Base-by-base conservation (phyloP, 2,329 filamentous ascomycete species). In the Colletotrichum sp. region DNA sequence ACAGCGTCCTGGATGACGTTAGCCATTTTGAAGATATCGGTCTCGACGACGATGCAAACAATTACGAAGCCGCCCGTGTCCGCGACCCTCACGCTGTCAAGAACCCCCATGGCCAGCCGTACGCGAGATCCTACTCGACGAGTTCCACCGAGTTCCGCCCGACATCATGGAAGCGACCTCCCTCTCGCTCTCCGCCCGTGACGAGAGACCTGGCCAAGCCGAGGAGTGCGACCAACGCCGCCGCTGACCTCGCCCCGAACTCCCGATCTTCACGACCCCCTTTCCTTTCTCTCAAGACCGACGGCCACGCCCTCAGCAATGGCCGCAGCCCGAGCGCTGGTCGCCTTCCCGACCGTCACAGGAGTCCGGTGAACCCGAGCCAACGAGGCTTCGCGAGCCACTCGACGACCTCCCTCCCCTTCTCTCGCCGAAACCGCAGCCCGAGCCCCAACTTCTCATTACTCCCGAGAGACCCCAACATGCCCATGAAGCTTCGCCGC, bases 21-120 rank as follows among this genome's bases (percentile, higher is more conserved):
- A 93, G 92, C 78, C 93, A 98, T 83, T 98, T 98, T 81, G 96
- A 99, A 83, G 96, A 98, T 78, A 98, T 98, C 83, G 95, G 94
- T 14, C 91, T 99, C 34, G 94, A 96, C 80, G 93, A 96, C 77
- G 88, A 89, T 48, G 78, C 82, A 68, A 79, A 84, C 18, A 73
- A 81, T 26, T 82, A 81, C 36, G 82, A 84, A 65, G 70, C 74
- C 14, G 63, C 74, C 55, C 75, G 68, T 61, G 80, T 84, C 32
- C 82, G 83, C 63, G 80, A 84, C 63, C 73, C 83, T 18, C 83
- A 84, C 71, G 36, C 64, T 68, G 39, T 79, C n/a, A 79, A 79
- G 16, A 76, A 80, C 14, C 55, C 59, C 26, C 39, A 61, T 24
- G 48, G 66, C 21, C 76, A 78, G 64, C 75, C 75, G 10, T 78